Evolutionary conservation across 257 asterid genomes (phyloP).

Genomic region (Capsicum baccatum): DNA sequence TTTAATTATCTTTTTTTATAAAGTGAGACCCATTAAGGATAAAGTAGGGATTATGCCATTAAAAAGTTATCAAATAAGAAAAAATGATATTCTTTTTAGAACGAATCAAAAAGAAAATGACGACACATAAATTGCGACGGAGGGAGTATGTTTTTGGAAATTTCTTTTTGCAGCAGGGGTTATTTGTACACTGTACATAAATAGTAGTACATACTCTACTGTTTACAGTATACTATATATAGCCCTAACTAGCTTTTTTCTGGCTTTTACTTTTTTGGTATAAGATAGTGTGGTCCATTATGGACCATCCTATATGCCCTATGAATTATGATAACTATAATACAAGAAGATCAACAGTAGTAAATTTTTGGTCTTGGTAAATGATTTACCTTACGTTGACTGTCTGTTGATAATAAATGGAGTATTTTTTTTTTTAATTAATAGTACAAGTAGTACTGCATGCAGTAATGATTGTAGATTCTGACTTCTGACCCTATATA

Average conservation of each 20-base stretch:
- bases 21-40: too few species aligned
- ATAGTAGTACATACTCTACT: slow-evolving; percentile 10
- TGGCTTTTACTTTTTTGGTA: background rate
- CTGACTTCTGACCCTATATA: slow-evolving; percentile 18
- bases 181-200: slow-evolving; percentile 12
- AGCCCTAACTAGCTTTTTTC: background rate
- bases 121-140: too few species aligned
- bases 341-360: background rate
- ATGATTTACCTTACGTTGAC: slow-evolving; percentile 24
- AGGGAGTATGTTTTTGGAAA: background rate
- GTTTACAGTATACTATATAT: background rate
- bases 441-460: background rate
- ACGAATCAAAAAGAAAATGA: too few species aligned
- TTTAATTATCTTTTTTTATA: too few species aligned
- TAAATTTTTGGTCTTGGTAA: slow-evolving; percentile 17
- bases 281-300: slow-evolving; percentile 17
- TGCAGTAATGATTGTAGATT: slow-evolving; percentile 15
- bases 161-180: background rate
- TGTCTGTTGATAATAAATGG: background rate
- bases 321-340: background rate
- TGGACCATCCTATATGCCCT: slow-evolving; percentile 23
- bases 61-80: too few species aligned
- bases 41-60: too few species aligned
- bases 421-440: background rate
- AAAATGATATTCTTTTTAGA: too few species aligned